Evolutionary conservation across 495 filamentous ascomycete genomes (phyloP).

Genomic region (Penicillium mononematosum): DNA sequence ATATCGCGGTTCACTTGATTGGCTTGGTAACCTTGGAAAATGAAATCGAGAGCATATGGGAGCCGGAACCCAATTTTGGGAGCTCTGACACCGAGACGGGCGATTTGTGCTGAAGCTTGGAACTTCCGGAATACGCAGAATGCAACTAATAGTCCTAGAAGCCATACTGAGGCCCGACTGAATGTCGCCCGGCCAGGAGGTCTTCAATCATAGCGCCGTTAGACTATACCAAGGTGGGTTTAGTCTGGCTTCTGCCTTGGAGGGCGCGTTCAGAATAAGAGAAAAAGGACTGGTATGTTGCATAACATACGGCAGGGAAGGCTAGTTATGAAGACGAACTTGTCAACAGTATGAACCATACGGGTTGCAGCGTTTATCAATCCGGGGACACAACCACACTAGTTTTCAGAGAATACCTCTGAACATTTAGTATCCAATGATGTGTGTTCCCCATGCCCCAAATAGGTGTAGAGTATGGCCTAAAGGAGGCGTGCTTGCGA

Average conservation of each 20-base stretch:
- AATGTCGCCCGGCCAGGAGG: slow-evolving; percentile 29
- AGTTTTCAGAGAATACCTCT: neutral
- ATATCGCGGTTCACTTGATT: slow-evolving; percentile 53
- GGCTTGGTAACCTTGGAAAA: slow-evolving; percentile 51
- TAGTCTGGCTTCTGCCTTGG: neutral
- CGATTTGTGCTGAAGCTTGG: slow-evolving; percentile 34
- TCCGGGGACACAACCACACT: neutral
- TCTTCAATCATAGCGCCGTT: slow-evolving; percentile 39
- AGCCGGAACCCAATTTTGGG: slow-evolving; percentile 34
- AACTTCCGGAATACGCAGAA: slow-evolving; percentile 31
- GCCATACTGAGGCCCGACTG: slow-evolving; percentile 25
- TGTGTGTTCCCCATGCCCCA: neutral
- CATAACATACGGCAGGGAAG: neutral
- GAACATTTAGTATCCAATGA: neutral
- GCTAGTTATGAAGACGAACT: neutral
- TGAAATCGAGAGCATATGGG: slow-evolving; percentile 59
- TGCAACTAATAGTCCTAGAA: slow-evolving; percentile 28
- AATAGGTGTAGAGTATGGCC: slow-evolving; percentile 9
- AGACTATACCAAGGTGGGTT: neutral
- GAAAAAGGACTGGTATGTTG: neutral
- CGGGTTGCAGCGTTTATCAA: neutral
- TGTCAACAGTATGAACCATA: neutral
- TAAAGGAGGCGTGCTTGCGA: slow-evolving; percentile 34
- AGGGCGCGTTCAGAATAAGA: neutral
- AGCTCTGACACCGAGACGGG: slow-evolving; percentile 38